phyloP scores from a whole-genome alignment of 1,139 yeast genomes.

The Barnettozyma hawaiiensis region DNA sequence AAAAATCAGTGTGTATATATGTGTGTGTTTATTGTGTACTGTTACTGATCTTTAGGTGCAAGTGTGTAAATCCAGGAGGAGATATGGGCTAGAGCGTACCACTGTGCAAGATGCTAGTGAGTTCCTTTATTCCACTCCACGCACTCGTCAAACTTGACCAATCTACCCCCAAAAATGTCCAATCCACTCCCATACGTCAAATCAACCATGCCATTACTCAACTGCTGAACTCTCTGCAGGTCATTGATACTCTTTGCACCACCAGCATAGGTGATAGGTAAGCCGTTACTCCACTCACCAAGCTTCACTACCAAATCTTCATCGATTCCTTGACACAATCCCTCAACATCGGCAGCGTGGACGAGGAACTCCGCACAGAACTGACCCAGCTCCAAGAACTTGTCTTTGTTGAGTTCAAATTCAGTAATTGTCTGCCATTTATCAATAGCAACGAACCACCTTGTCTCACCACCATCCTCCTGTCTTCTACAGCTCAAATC shows the following conservation, averaged over 20 bases:
- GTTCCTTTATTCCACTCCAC: slow-evolving; percentile 63
- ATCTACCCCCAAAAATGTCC: slow-evolving; percentile 86
- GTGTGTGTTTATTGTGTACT: too few relatives aligned
- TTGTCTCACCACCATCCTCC: slow-evolving; percentile 28
- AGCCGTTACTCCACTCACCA: slow-evolving; percentile 76
- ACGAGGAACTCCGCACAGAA: slow-evolving; percentile 84
- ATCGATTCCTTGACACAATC: slow-evolving; percentile 89
- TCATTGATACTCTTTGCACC: slow-evolving; percentile 81
- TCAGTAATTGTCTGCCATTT: slow-evolving; percentile 92
- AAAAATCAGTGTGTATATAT: too few relatives aligned
- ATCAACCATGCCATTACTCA: slow-evolving; percentile 82
- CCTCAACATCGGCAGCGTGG: slow-evolving; percentile 99
- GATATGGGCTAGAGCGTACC: too few relatives aligned
- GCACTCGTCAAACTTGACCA: slow-evolving; percentile 71
- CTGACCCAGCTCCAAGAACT: slow-evolving; percentile 47
- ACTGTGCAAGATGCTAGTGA: too few relatives aligned
- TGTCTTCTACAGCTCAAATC: slow-evolving; percentile 78
- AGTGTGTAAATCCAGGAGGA: too few relatives aligned
- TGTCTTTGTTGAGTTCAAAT: slow-evolving; percentile 46
- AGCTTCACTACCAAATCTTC: slow-evolving; percentile 62
- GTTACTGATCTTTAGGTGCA: too few relatives aligned
- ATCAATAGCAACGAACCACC: slow-evolving; percentile 94
- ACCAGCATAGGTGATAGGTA: slow-evolving; percentile 91
- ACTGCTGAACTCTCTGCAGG: slow-evolving; percentile 51
- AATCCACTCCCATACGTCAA: slow-evolving; percentile 88